These are phyloP conservation scores for Thecamonas trahens DNA, from an alignment of 78 protist species.

Conservation along the genomic window DNA sequence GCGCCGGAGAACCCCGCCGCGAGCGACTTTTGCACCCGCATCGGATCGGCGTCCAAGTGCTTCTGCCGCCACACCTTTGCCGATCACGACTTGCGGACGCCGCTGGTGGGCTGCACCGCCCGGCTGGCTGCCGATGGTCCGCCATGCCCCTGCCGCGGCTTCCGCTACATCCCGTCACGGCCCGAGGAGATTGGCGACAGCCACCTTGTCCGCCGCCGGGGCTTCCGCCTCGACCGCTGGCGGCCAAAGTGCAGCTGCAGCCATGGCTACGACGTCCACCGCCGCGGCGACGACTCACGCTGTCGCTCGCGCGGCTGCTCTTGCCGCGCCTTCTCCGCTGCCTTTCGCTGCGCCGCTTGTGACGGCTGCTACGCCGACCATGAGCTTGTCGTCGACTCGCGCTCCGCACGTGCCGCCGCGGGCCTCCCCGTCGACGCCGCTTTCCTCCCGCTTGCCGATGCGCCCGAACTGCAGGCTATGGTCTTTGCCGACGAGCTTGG, in stretches of 20 bases:
- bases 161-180: not conserved
- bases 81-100: not conserved
- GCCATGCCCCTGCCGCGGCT: not conserved
- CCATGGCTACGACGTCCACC: conserved; percentile 8
- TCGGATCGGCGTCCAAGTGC: not conserved
- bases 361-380: conserved; percentile 1
- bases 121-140: no score
- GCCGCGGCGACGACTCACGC: not conserved
- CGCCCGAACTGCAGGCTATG: no score
- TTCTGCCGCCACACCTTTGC: conserved; percentile 9
- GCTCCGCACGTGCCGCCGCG: no score
- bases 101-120: not conserved
- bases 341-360: conserved; percentile 7
- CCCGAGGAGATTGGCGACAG: conserved; percentile 21
- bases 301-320: not conserved
- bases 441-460: no score
- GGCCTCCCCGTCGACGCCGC: no score
- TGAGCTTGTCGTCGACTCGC: conserved; percentile 3
- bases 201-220: conserved; percentile 1
- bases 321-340: not conserved
- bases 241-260: conserved; percentile 7
- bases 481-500: no score
- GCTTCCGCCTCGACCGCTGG: not conserved
- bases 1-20: no score
- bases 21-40: not conserved